phyloP scores from a whole-genome alignment of 2,329 filamentous ascomycete species.

The Fusarium sp. region DNA sequence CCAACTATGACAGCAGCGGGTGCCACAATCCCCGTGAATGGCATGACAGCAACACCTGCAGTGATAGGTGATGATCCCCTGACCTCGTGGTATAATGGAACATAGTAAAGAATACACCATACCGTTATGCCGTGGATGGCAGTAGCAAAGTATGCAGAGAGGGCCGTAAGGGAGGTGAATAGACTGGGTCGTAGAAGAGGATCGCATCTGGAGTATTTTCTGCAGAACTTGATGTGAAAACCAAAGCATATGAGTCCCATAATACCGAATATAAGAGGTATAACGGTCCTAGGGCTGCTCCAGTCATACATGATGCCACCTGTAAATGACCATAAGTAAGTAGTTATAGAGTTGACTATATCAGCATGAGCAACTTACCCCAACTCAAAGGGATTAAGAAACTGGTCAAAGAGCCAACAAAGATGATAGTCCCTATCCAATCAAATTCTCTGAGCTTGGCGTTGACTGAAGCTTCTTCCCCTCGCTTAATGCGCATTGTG shows the following conservation, averaged over 20 bases:
- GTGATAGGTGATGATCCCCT: conserved; percentile 31
- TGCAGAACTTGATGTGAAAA: conserved; percentile 31
- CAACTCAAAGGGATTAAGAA: conserved; percentile 37
- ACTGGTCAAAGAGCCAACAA: conserved; percentile 64
- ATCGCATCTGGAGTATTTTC: conserved; percentile 33
- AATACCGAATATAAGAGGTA: conserved; percentile 66
- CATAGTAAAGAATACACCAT: conserved; percentile 36
- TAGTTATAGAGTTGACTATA: neutral
- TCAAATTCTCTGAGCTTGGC: conserved; percentile 56
- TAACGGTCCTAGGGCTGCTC: conserved; percentile 67
- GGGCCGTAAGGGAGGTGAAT: conserved; percentile 32
- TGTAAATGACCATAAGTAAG: conserved; percentile 8
- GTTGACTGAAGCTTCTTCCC: conserved; percentile 6
- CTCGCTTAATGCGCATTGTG: conserved; percentile 31
- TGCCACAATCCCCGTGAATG: conserved; percentile 69
- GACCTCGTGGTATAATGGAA: conserved; percentile 34
- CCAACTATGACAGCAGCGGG: conserved; percentile 66
- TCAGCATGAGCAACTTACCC: conserved; percentile 10
- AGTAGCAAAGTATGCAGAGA: conserved; percentile 37
- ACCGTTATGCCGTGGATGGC: conserved; percentile 34
- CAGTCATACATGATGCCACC: conserved; percentile 73
- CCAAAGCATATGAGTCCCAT: conserved; percentile 45
- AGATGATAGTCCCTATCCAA: conserved; percentile 68
- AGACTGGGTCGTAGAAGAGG: conserved; percentile 35
- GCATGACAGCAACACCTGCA: conserved; percentile 61